Evolutionary conservation across 257 asterid genomes (phyloP).

Genomic region (Voacanga thouarsii): DNA sequence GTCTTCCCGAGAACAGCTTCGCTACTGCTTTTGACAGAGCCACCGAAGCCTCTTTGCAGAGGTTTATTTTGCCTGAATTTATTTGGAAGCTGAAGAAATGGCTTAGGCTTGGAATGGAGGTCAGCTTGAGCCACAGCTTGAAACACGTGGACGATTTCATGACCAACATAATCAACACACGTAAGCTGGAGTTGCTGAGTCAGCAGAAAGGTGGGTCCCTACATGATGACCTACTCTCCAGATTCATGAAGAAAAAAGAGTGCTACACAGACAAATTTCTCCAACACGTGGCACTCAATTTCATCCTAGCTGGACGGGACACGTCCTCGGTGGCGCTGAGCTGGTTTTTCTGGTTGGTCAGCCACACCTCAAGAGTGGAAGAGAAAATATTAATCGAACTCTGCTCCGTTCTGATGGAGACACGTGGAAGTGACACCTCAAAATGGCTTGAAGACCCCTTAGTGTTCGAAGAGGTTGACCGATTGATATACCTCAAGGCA

Average conservation of each 20-base stretch:
- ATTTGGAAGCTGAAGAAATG: slow-evolving; percentile 48
- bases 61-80: slow-evolving; percentile 50
- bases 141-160: slow-evolving; percentile 45
- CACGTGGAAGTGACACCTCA: slow-evolving; percentile 41
- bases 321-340: slow-evolving; percentile 69
- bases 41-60: slow-evolving; percentile 54
- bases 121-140: slow-evolving; percentile 33
- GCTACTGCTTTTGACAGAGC: slow-evolving; percentile 55
- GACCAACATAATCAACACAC: slow-evolving; percentile 45
- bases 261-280: slow-evolving; percentile 46
- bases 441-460: slow-evolving; percentile 50
- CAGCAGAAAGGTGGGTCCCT: slow-evolving; percentile 37
- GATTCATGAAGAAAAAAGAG: slow-evolving; percentile 61
- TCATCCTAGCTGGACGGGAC: slow-evolving; percentile 78
- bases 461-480: slow-evolving; percentile 59
- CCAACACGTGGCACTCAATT: slow-evolving; percentile 59
- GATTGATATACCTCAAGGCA: slow-evolving; percentile 52
- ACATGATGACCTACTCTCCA: slow-evolving; percentile 49
- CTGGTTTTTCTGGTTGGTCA: slow-evolving; percentile 65
- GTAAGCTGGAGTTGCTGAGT: slow-evolving; percentile 47
- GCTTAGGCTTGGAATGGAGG: slow-evolving; percentile 56
- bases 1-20: slow-evolving; percentile 44
- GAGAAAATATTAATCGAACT: slow-evolving; percentile 47
- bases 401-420: slow-evolving; percentile 30
- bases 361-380: slow-evolving; percentile 41